Evolutionary conservation across 306 rosid genomes (phyloP), one percentile per base, ranked within the genome.

Genomic region (Begonia peltatifolia): DNA sequence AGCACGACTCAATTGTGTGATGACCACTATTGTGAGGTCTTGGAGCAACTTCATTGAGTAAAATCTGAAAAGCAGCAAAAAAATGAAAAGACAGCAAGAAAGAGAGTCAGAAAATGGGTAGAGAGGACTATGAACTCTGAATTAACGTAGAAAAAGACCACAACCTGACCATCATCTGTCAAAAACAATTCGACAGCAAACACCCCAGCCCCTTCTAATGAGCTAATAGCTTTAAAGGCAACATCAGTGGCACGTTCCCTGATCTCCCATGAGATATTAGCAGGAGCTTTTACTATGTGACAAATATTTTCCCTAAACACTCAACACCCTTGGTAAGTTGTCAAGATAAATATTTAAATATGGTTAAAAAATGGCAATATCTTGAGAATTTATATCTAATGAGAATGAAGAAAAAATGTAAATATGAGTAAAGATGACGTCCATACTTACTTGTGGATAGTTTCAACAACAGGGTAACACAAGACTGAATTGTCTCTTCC

Each of bases 1-100:
- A 76, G 73, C 95, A 90, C 13, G 99, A 71, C 68, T 83, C 95
- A 30, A 90, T 90, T 20, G 95, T 89, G 63, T 89, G 93, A 72
- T 89, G 97, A 50, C 99, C 95, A n/a, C 95, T 90, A 64, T 86
- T 90, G 66, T 90, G 99, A 63, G 95, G 94, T 64, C 95, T 80
- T 61, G 88, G 94, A 7, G 94, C 99, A 35, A 90, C 95, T 81
- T 90, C 99, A 75, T 90, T 86, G 52, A 90, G 63, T 64, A 90
- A 68, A 78, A 90, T 86, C 94, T 90, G 82, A 56, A 56, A 52
- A 67, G 56, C 60, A 58, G 43, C 9, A 4, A 35, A 18, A 15
- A 52, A 10, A 42, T 17, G 48, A 30, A 46, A 22, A 46, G 95
- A 57, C 57, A n/a, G 9, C 17, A 57, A 47, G 38, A 47, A 10